phyloP scores from a whole-genome alignment of 1,284 basidiomycete species.

The Sporisorium exsertum region DNA sequence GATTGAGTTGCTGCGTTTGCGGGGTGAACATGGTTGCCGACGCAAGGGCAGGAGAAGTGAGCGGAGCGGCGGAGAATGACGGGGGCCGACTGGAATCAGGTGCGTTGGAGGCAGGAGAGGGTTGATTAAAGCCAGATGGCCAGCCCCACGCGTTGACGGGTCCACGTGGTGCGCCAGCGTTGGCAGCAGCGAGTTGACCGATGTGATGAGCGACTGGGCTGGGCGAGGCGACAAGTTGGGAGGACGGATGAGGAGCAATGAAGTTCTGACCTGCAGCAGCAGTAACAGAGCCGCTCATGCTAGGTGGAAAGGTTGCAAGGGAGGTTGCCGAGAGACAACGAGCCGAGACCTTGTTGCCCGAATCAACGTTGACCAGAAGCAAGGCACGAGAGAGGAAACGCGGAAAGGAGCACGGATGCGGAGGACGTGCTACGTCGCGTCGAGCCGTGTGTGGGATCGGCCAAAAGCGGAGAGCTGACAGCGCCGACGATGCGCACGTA shows the following conservation, averaged over 20 bases:
- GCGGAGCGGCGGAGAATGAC: slow-evolving; percentile 19
- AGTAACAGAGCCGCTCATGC: slow-evolving; percentile 53
- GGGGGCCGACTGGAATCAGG: slow-evolving; percentile 28
- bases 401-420: background rate
- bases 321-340: slow-evolving; percentile 5
- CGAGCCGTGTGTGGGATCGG: background rate
- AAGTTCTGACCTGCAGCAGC: slow-evolving; percentile 42
- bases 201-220: slow-evolving; percentile 24
- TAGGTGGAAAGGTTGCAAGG: slow-evolving; percentile 16
- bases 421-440: background rate
- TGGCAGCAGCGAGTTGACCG: slow-evolving; percentile 26
- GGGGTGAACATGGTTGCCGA: slow-evolving; percentile 43
- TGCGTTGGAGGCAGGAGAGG: slow-evolving; percentile 29
- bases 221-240: slow-evolving; percentile 20
- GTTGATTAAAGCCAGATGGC: slow-evolving; percentile 50
- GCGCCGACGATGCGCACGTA: background rate
- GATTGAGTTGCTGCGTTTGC: slow-evolving; percentile 28
- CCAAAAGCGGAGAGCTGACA: background rate
- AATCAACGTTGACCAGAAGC: slow-evolving; percentile 7
- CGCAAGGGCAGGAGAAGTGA: slow-evolving; percentile 29
- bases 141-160: slow-evolving; percentile 58
- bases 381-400: slow-evolving; percentile 1
- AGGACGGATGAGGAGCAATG: slow-evolving; percentile 28
- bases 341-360: slow-evolving; percentile 15
- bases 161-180: slow-evolving; percentile 20